Evolutionary conservation across 1,139 yeast genomes (phyloP).

Genomic region (Suhomyces choctaworum): DNA sequence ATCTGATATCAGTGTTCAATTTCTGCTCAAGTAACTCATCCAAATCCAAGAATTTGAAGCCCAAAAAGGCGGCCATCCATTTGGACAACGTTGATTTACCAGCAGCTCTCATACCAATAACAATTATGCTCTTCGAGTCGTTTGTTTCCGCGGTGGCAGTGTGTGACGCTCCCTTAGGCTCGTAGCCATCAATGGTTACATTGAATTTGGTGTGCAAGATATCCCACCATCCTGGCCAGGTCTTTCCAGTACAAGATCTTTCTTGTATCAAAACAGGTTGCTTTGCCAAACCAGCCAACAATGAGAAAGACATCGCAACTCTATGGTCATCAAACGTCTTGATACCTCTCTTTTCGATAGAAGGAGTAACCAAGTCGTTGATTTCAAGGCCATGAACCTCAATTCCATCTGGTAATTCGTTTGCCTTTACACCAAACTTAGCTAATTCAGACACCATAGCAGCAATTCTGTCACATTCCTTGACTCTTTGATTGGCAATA

Average conservation of each 20-base stretch:
- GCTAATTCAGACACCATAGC: conserved; percentile 91
- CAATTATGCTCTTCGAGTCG: conserved; percentile 59
- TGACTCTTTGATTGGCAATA: conserved; percentile 96
- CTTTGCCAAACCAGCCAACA: conserved; percentile 62
- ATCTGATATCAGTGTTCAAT: conserved; percentile 58
- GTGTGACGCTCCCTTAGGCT: conserved; percentile 22
- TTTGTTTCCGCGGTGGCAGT: conserved; percentile 6
- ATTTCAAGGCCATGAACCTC: conserved; percentile 70
- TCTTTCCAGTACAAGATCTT: conserved; percentile 90
- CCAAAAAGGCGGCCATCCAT: conserved; percentile 74
- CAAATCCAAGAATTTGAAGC: conserved; percentile 73
- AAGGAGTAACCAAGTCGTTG: conserved; percentile 50
- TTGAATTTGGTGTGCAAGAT: conserved; percentile 69
- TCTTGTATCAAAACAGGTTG: conserved; percentile 75
- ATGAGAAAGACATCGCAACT: conserved; percentile 96
- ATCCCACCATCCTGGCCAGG: conserved; percentile 99
- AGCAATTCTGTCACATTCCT: conserved; percentile 92
- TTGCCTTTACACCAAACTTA: conserved; percentile 84
- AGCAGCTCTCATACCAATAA: conserved; percentile 98
- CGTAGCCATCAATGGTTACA: conserved; percentile 69
- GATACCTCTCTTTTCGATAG: conserved; percentile 52
- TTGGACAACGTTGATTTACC: conserved; percentile 88
- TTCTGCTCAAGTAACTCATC: conserved; percentile 69
- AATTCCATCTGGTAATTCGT: conserved; percentile 90
- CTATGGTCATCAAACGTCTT: conserved; percentile 92